Evolutionary conservation across 2,329 filamentous ascomycete species (phyloP), one percentile per base, ranked within the genome.

Genomic region (Paecilomyces dactylethromorphus): DNA sequence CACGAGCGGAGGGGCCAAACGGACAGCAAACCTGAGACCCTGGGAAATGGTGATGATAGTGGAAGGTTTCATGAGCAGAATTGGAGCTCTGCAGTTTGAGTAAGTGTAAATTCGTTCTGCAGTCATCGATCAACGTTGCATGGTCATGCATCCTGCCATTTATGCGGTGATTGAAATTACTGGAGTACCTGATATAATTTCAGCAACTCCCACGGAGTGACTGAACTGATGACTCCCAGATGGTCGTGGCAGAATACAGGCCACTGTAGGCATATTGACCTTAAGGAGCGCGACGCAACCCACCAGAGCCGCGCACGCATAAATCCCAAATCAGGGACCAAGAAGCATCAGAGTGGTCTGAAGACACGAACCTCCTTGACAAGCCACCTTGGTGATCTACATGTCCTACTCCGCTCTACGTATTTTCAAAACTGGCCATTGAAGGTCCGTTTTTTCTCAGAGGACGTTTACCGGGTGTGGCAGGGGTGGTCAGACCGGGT

Each of bases 41-140:
- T 97, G 94, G 92, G 90, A 96, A 70, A 95, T 96, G 89, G 84
- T 90, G 1, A 87, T 86, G 49, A 80, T 97, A 5, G 89, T 97
- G 1, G 89, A 90, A 6, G 93, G 93, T 0, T 99, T 99, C 64
- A 91, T 90, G 0, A 93, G 89, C 64, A 88, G 88, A 68, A 85
- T 93, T 35, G 91, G 90, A 0, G 94, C 94, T 0, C 77, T 99
- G 63, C 93, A 97, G 69, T 97, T 99, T 70, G 93, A 97, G 89
- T 94, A 81, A 71, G 86, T 79, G 57, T 22, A 29, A 29, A 29
- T 7, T 29, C 26, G 26, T 29, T 29, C 26, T 2, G 26, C 7
- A 29, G 26, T 29, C 7, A 29, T 29, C 26, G 26, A 29, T 29
- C 26, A 2, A 29, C 4, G 26, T 7, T 29, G 26, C 26, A 29